Percentiles rank a stretch among this genome's conserved stretches.
Evolutionary conservation across 768 basidiomycete species (phyloP).

Genomic region (Pleurotus eryngii): DNA sequence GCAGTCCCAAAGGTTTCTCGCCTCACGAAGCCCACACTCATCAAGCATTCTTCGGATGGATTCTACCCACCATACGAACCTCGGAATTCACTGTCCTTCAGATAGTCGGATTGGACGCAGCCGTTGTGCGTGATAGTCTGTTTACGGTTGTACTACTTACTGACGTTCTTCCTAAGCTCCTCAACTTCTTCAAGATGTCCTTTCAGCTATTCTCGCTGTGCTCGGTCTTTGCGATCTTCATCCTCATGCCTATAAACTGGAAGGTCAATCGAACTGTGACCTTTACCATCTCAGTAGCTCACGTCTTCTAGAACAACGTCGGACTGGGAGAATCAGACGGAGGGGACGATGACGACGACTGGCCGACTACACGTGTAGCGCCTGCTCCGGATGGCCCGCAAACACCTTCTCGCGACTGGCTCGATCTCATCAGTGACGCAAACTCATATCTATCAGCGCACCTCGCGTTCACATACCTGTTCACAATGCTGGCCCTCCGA

Average conservation of each 20-base stretch:
- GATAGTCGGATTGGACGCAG: slow-evolving; percentile 95
- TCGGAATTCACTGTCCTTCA: slow-evolving; percentile 93
- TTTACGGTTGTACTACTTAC: background rate
- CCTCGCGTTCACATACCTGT: slow-evolving; percentile 90
- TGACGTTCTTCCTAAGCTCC: slow-evolving; percentile 52
- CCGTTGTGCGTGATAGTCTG: slow-evolving; percentile 62
- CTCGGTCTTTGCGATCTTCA: slow-evolving; percentile 73
- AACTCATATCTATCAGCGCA: slow-evolving; percentile 88
- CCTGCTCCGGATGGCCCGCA: slow-evolving; percentile 30
- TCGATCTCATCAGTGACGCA: slow-evolving; percentile 87
- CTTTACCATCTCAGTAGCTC: background rate
- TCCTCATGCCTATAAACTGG: slow-evolving; percentile 96
- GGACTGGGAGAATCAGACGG: slow-evolving; percentile 9
- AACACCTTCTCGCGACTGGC: slow-evolving; percentile 54
- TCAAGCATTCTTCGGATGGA: slow-evolving; percentile 92
- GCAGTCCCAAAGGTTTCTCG: slow-evolving; percentile 65
- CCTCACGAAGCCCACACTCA: slow-evolving; percentile 90
- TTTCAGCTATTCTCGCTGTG: slow-evolving; percentile 89
- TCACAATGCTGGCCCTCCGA: slow-evolving; percentile 82
- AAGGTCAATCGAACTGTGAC: slow-evolving; percentile 53
- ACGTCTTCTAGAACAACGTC: slow-evolving; percentile 9
- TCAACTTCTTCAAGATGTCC: slow-evolving; percentile 94
- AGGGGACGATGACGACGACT: slow-evolving; percentile 49
- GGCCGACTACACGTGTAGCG: slow-evolving; percentile 27
- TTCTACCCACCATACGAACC: slow-evolving; percentile 84